Evolutionary conservation across 768 basidiomycete genomes (phyloP).

Genomic region (Gloeophyllum trabeum): DNA sequence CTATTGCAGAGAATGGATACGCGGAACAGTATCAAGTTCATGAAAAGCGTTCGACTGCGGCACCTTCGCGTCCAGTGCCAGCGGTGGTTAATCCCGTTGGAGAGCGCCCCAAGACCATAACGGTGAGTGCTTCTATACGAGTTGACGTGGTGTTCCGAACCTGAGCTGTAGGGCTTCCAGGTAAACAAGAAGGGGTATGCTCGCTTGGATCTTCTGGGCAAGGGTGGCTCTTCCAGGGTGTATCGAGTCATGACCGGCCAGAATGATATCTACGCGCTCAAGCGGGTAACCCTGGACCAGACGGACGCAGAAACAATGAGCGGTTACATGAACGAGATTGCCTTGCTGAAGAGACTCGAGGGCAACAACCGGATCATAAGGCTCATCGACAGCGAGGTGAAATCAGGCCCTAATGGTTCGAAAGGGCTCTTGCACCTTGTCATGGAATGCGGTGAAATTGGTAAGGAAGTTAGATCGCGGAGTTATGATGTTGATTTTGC

Average conservation of each 20-base stretch:
- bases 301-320: conserved; percentile 83
- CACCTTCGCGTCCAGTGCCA: not conserved
- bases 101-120: no score
- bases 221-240: conserved; percentile 92
- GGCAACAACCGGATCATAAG: conserved; percentile 91
- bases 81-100: no score
- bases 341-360: conserved; percentile 82
- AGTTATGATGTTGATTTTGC: not conserved
- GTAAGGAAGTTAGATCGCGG: conserved; percentile 12
- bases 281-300: conserved; percentile 83
- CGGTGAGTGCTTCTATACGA: no score
- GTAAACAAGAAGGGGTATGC: conserved; percentile 80
- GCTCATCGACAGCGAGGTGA: conserved; percentile 84
- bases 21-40: not conserved
- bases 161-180: no score
- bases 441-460: conserved; percentile 93
- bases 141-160: no score
- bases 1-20: not conserved
- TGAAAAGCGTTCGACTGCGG: not conserved
- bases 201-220: conserved; percentile 82
- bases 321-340: conserved; percentile 95
- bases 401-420: conserved; percentile 53
- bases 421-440: conserved; percentile 76
- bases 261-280: conserved; percentile 81
- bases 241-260: conserved; percentile 76